phyloP scores from a whole-genome alignment of 1,284 basidiomycete genomes.

The Boletus sp. region DNA sequence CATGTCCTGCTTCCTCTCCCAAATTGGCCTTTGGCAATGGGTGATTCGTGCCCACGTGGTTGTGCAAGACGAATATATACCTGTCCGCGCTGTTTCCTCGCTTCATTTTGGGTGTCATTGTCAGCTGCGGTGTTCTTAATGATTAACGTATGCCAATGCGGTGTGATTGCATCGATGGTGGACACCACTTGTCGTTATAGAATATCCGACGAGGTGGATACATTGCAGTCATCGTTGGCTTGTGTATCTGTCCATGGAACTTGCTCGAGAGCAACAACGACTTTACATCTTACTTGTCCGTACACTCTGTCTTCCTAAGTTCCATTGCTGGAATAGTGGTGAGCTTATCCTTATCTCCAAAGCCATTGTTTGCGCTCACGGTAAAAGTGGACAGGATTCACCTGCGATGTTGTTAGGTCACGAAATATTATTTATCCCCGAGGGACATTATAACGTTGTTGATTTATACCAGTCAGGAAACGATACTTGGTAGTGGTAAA shows the following conservation, averaged over 20 bases:
- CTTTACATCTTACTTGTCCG: constrained; percentile 81
- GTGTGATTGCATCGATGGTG: constrained; percentile 3
- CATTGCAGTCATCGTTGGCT: constrained; percentile 69
- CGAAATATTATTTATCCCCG: constrained; percentile 79
- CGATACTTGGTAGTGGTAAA: constrained; percentile 77
- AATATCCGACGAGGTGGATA: constrained; percentile 85
- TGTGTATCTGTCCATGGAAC: constrained; percentile 80
- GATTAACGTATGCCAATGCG: not conserved
- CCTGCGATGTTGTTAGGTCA: constrained; percentile 42
- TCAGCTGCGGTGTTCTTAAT: not conserved
- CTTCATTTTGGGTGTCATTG: constrained; percentile 54
- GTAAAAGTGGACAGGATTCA: not conserved
- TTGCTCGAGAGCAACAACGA: constrained; percentile 71
- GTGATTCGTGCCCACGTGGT: not conserved
- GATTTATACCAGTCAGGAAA: constrained; percentile 64
- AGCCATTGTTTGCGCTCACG: not conserved
- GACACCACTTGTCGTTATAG: constrained; percentile 29
- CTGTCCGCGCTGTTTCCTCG: constrained; percentile 76
- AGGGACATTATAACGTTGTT: constrained; percentile 66
- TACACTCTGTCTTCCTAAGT: constrained; percentile 79
- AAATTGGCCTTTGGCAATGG: constrained; percentile 9
- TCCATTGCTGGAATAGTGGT: constrained; percentile 84
- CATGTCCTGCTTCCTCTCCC: constrained; percentile 5
- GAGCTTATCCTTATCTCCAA: not conserved
- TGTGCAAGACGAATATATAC: constrained; percentile 70